A percentile compares a stretch with the other conserved stretches of the same genome.
Evolutionary conservation across 768 basidiomycete species (phyloP).

Genomic region (Hebeloma cylindrosporum): DNA sequence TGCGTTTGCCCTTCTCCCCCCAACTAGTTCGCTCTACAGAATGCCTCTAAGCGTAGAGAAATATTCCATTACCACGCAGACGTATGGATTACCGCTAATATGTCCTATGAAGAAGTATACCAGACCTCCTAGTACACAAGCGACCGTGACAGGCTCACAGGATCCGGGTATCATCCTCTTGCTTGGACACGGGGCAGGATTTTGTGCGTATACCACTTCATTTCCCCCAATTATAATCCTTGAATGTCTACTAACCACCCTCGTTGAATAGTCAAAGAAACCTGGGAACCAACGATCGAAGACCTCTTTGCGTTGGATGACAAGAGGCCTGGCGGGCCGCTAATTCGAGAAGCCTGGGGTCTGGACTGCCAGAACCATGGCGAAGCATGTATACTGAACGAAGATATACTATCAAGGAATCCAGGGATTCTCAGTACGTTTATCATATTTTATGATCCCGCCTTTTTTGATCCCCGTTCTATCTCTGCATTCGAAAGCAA

Average conservation of each 20-base stretch:
- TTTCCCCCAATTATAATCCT: background rate
- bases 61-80: slow-evolving; percentile 26
- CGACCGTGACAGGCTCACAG: slow-evolving; percentile 1
- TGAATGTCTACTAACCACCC: background rate
- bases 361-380: slow-evolving; percentile 42
- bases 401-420: slow-evolving; percentile 20
- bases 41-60: slow-evolving; percentile 18
- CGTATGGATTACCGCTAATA: slow-evolving; percentile 26
- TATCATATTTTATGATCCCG: background rate
- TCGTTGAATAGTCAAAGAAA: slow-evolving; percentile 34
- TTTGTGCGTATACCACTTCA: too few species aligned
- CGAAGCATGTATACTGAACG: slow-evolving; percentile 36
- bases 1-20: background rate
- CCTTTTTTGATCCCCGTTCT: background rate
- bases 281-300: slow-evolving; percentile 39
- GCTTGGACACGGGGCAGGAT: slow-evolving; percentile 31
- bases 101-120: slow-evolving; percentile 32
- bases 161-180: slow-evolving; percentile 25
- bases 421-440: slow-evolving; percentile 20
- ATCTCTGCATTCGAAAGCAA: slow-evolving; percentile 16
- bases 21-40: background rate
- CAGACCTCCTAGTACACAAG: slow-evolving; percentile 2
- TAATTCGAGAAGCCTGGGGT: slow-evolving; percentile 36
- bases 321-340: slow-evolving; percentile 1
- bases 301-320: slow-evolving; percentile 30